These are phyloP conservation scores for Graphilbum sp. DNA, from an alignment of 2,329 filamentous ascomycete genomes.

Conservation along the genomic window DNA sequence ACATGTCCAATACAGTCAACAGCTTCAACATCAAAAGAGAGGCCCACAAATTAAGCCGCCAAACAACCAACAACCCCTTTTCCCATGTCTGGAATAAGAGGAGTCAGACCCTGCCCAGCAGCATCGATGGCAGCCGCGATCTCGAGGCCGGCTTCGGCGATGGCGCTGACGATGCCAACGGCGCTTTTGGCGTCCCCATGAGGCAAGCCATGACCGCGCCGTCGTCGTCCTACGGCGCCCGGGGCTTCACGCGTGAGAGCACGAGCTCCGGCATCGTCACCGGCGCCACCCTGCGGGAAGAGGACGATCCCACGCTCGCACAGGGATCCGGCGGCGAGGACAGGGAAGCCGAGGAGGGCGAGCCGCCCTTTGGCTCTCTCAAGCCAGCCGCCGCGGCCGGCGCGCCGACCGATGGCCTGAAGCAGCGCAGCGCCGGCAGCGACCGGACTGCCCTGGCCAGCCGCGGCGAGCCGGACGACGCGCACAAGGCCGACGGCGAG, in stretches of 20 bases:
- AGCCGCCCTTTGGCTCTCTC: not conserved
- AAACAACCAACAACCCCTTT: slow-evolving; percentile 26
- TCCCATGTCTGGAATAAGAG: slow-evolving; percentile 21
- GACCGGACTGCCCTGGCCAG: not conserved
- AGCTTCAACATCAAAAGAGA: slow-evolving; percentile 25
- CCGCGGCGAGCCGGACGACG: slow-evolving; percentile 6
- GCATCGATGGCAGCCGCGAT: slow-evolving; percentile 15
- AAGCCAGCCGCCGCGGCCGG: not conserved
- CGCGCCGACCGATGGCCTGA: slow-evolving; percentile 4
- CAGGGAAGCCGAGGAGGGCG: too few relatives aligned
- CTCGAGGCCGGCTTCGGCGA: slow-evolving; percentile 16
- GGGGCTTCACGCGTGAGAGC: not conserved
- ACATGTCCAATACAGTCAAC: slow-evolving; percentile 24
- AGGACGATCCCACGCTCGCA: not conserved
- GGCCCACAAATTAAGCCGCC: slow-evolving; percentile 25
- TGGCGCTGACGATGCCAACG: slow-evolving; percentile 9
- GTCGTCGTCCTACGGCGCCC: not conserved
- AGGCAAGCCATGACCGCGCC: slow-evolving; percentile 14
- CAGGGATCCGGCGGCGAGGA: too few relatives aligned
- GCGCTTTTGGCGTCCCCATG: slow-evolving; percentile 15
- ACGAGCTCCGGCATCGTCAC: not conserved
- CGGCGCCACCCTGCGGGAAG: not conserved
- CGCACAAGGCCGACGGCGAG: slow-evolving; percentile 18
- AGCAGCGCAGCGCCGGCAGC: slow-evolving; percentile 8
- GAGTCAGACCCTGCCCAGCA: slow-evolving; percentile 15